Evolutionary conservation across 2,329 filamentous ascomycete species (phyloP), one percentile per base, ranked within the genome.

Genomic region (Colletotrichum phormii): DNA sequence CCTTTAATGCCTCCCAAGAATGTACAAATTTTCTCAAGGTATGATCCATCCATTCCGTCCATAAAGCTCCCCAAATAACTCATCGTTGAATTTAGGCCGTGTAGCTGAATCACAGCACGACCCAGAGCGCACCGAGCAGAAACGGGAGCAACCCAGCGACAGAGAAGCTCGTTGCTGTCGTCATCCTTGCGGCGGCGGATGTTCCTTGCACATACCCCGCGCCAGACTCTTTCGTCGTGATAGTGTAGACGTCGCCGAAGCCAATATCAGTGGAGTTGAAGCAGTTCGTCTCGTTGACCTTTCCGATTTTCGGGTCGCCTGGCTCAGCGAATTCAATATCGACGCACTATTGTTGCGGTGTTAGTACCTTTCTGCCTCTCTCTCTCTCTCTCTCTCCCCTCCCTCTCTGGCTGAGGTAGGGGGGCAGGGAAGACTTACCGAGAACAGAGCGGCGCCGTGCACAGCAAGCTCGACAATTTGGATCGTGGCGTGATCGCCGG

Each of bases 241-340:
- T 88, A 72, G 92, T 91, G 86, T 95, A 98, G 75, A 98, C 86
- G 75, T 92, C 88, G 67, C 93, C 89, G 85, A 97, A 95, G 75
- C 89, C 89, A 77, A 98, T 91, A 68, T 94, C 86, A 58, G 89
- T 91, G 72, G 92, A 94, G 86, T 98, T 98, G 87, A 93, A 95
- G 87, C 96, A 98, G 84, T 98, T 98, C 15, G 90, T 88, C 72
- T 88, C 86, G 80, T 93, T 97, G 76, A 98, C 94, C 76, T 92
- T 86, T 68, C 86, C 86, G 62, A 97, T 91, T 58, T 84, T 84
- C 51, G 83, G 75, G 80, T 97, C 93, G 78, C 90, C 85, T 29
- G 94, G 93, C 1, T 95, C 93, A 60, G 92, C 94, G 77, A 98
- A 97, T 59, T 93, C 96, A 78, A 98, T 97, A 80, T 98, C 96